Evolutionary conservation across 768 basidiomycete species (phyloP), one percentile per base, ranked within the genome.

Genomic region (Leccinellum rugosiceps): DNA sequence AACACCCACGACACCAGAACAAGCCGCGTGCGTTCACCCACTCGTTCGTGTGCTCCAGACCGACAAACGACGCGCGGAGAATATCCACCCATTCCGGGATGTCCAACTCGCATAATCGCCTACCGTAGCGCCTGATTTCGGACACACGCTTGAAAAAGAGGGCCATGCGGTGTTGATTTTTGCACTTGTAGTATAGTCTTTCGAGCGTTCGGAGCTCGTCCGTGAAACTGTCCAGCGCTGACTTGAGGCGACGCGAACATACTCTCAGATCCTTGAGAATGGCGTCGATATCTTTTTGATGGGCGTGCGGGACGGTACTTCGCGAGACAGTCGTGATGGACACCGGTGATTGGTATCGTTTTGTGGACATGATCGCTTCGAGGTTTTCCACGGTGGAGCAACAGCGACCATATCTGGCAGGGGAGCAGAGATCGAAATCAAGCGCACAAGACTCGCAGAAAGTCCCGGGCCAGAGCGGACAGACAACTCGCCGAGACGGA

Each of bases 391-490:
- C 25, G n/a, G 28, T 26, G 7, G 50, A 10, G 15, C 56, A 17
- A 26, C n/a, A 49, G 31, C 32, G 9, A 34, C 46, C 52, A 83
- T 80, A 79, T 85, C 87, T 53, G 83, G 87, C 64, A 81, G 92
- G 50, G 76, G 91, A 68, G 86, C 86, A 67, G 94, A 97, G 75
- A 90, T 98, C 58, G 93, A 94, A 72, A 90, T 87, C 25, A 98
- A 98, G 75, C 78, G 87, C 60, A 84, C 85, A 11, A 94, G 93
- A 73, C 85, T 98, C 32, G 91, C 85, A 50, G 92, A 54, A 83
- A 87, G n/a, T n/a, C n/a, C n/a, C n/a, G n/a, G 70, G 88, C 87
- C 6, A 82, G 93, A 46, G 85, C 85, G 34, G 84, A 89, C 60
- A 76, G 88, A 64, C 81, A 86, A 65, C 82, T 77, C 57, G 78